These are phyloP conservation scores for Fusarium heterosporum DNA, from an alignment of 2,329 filamentous ascomycete species.

Conservation along the genomic window DNA sequence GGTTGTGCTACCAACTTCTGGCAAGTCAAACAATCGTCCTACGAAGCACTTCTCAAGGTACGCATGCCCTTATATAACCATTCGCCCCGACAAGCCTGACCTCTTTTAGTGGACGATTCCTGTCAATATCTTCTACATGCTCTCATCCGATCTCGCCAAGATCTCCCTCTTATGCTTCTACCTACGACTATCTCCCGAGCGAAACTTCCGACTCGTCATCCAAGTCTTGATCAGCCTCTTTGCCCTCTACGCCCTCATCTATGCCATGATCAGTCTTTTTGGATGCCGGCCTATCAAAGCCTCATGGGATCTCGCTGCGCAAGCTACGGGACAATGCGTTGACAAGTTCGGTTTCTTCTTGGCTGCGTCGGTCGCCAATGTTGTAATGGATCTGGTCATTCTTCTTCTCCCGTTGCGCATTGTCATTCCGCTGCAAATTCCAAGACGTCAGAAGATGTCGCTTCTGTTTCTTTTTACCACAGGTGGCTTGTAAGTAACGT, in stretches of 20 bases:
- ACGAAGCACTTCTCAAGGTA: slow-evolving; percentile 35
- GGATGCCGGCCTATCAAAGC: slow-evolving; percentile 41
- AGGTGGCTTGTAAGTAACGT: slow-evolving; percentile 33
- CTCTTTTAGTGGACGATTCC: slow-evolving; percentile 35
- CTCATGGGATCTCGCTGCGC: slow-evolving; percentile 38
- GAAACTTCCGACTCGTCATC: slow-evolving; percentile 31
- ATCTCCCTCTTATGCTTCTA: slow-evolving; percentile 43
- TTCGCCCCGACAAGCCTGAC: background rate
- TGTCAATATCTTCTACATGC: slow-evolving; percentile 45
- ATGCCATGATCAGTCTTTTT: slow-evolving; percentile 41
- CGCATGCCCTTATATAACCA: fast-evolving
- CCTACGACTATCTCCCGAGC: slow-evolving; percentile 37
- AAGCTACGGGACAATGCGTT: slow-evolving; percentile 37
- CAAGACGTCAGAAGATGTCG: slow-evolving; percentile 33
- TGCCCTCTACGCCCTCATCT: slow-evolving; percentile 33
- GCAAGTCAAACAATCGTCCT: slow-evolving; percentile 30
- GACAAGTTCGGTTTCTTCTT: slow-evolving; percentile 44
- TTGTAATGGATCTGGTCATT: slow-evolving; percentile 41
- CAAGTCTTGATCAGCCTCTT: slow-evolving; percentile 22
- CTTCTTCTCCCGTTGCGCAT: slow-evolving; percentile 32
- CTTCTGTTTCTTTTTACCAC: slow-evolving; percentile 39
- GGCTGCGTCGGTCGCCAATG: slow-evolving; percentile 41
- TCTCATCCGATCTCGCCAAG: slow-evolving; percentile 41
- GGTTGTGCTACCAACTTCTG: slow-evolving; percentile 40
- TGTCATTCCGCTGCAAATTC: slow-evolving; percentile 34